Evolutionary conservation across 2,329 filamentous ascomycete species (phyloP), one percentile per base, ranked within the genome.

Genomic region (Scedosporium apiospermum): DNA sequence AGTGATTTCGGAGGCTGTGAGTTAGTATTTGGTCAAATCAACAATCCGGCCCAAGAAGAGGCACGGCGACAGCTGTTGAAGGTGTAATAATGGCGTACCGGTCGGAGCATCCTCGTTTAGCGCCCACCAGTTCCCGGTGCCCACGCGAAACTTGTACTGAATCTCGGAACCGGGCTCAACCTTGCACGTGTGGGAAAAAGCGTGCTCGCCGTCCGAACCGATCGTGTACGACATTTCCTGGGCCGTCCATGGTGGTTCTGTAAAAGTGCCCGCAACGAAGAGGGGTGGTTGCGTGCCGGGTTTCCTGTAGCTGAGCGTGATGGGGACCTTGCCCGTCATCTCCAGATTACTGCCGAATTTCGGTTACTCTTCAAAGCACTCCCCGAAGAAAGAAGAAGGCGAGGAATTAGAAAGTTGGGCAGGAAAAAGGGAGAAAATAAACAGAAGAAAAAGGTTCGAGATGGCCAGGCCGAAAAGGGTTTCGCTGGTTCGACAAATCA

Each of bases 141-240:
- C 88, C 42, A 89, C 76, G 34, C 87, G 82, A 67, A 92, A 88
- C 73, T 91, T 92, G 80, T 91, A 93, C 68, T 89, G 85, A 66
- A 90, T 84, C 63, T 84, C 80, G 57, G 82, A 80, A 23, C 82
- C 82, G 23, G 82, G 76, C 18, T 83, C 76, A 6, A 82, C 77
- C 42, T 79, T 71, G 55, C 90, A 77, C 1, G 78, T 73, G 63
- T 84, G 84, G 53, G 73, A 77, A 70, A 89, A 92, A 12, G 80
- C 70, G 63, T 84, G 75, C 62, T 86, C 77, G n/a, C 80, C 82
- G 42, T 80, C 75, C 3, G 78, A 74, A 9, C 80, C 78, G 34
- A 76, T 75, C 3, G 76, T 76, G 63, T 73, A 78, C 9, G 82
- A 72, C 88, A 92, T 90, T 74, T 90, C 86, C 57, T 83, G 75